Percentiles rank a stretch among this genome's conserved stretches.
phyloP scores from a whole-genome alignment of 2,329 filamentous ascomycete genomes.

The Rutstroemia sp. region DNA sequence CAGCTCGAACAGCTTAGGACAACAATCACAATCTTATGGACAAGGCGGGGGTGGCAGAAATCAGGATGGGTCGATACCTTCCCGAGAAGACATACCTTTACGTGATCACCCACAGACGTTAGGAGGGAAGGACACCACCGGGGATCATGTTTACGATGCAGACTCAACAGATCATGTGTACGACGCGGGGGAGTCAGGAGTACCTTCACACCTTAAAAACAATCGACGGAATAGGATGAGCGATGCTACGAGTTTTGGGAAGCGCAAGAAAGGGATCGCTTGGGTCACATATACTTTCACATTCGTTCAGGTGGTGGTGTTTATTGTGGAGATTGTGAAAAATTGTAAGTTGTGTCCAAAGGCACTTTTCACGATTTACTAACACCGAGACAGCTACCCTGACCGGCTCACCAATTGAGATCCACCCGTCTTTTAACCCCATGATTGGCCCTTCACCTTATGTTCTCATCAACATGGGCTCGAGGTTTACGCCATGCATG shows the following conservation, averaged over 20 bases:
- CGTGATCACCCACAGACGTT: conserved; percentile 40
- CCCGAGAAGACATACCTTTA: conserved; percentile 50
- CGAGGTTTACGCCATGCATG: conserved; percentile 91
- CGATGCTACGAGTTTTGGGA: conserved; percentile 42
- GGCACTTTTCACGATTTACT: conserved; percentile 1
- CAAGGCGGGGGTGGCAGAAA: conserved; percentile 34
- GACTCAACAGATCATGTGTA: conserved; percentile 53
- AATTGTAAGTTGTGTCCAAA: conserved; percentile 54
- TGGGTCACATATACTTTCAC: conserved; percentile 81
- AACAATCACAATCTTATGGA: conserved; percentile 53
- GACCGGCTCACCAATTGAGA: conserved; percentile 54
- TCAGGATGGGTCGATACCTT: conserved; percentile 27
- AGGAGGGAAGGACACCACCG: conserved; percentile 11
- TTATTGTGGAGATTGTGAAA: conserved; percentile 79
- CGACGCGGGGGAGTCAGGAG: conserved; percentile 40
- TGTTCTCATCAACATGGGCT: conserved; percentile 94
- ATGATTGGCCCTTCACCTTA: conserved; percentile 94
- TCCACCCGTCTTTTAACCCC: conserved; percentile 79
- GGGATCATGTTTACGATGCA: conserved; percentile 14
- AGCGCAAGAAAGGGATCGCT: conserved; percentile 41
- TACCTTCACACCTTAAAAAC: conserved; percentile 17
- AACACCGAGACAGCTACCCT: conserved; percentile 48
- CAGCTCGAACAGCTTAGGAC: conserved; percentile 35
- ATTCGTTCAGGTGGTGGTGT: conserved; percentile 70
- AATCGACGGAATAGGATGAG: conserved; percentile 38